Conservation (phyloP, 2,329 filamentous ascomycete genomes). For the Xylaria digitata region DNA sequence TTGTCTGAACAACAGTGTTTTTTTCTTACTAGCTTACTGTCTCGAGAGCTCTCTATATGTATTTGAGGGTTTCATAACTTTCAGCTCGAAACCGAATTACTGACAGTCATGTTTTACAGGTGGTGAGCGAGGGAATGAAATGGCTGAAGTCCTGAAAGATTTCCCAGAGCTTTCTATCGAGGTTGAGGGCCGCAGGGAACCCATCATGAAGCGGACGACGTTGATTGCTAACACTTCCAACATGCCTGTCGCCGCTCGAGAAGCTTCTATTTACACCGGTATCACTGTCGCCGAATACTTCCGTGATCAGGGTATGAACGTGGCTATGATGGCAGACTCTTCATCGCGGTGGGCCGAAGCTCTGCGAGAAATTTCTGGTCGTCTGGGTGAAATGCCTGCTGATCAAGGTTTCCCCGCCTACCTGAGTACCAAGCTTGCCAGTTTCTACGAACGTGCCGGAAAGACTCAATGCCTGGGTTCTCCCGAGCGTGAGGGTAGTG, state of each 20-base stretch:
- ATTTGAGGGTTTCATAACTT: not conserved
- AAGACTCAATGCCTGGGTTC: slow-evolving; percentile 87
- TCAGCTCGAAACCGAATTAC: not conserved
- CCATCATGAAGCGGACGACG: slow-evolving; percentile 99
- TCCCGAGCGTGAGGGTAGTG: slow-evolving; percentile 87
- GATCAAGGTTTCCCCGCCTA: slow-evolving; percentile 99
- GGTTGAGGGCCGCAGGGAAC: slow-evolving; percentile 92
- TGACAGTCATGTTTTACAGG: slow-evolving; percentile 29
- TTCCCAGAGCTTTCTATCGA: slow-evolving; percentile 98
- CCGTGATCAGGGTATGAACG: slow-evolving; percentile 94
- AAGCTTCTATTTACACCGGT: slow-evolving; percentile 97
- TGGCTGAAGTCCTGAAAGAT: slow-evolving; percentile 99
- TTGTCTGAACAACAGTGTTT: not conserved
- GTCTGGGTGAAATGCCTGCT: slow-evolving; percentile 99
- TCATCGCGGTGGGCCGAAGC: slow-evolving; percentile 98
- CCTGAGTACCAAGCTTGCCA: slow-evolving; percentile 93
- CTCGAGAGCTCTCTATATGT: too few relatives aligned
- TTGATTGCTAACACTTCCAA: slow-evolving; percentile 99
- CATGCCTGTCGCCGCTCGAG: slow-evolving; percentile 98
- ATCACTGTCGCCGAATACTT: slow-evolving; percentile 98
- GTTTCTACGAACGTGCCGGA: slow-evolving; percentile 98
- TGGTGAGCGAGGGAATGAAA: slow-evolving; percentile 97
- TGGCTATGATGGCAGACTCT: slow-evolving; percentile 99
- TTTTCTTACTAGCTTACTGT: not conserved
- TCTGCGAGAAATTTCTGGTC: slow-evolving; percentile 97